These are phyloP conservation scores for Alopecurus myosuroides DNA, from an alignment of 176 grass and related monocot genomes.

Conservation along the genomic window DNA sequence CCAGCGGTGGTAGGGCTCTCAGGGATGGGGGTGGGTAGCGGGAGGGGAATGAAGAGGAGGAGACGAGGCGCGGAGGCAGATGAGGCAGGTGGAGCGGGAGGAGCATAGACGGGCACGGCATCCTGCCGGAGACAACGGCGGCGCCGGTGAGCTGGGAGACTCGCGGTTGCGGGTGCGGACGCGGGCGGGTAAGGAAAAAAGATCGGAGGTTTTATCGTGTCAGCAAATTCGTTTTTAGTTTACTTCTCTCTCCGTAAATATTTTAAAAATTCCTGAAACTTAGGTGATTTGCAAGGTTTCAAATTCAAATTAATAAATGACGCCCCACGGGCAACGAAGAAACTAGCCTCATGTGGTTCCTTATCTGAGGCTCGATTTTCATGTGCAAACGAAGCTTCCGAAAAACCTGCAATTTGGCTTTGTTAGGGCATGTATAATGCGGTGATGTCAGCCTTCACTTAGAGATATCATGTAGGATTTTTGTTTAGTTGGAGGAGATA, in stretches of 20 bases:
- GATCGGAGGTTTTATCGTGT: constrained; percentile 6
- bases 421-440: too few relatives aligned
- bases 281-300: too few relatives aligned
- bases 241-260: background rate
- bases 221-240: background rate
- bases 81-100: background rate
- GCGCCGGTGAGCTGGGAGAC: background rate
- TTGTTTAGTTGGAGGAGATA: too few relatives aligned
- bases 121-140: background rate
- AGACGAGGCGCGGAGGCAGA: background rate
- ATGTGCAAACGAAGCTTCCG: too few relatives aligned
- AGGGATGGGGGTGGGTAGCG: background rate
- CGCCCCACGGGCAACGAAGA: too few relatives aligned
- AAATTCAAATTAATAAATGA: too few relatives aligned
- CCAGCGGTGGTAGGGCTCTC: background rate
- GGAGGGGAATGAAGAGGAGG: background rate
- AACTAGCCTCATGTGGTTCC: too few relatives aligned
- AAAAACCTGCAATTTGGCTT: too few relatives aligned
- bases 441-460: too few relatives aligned
- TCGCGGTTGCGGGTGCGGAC: background rate
- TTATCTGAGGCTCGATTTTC: too few relatives aligned
- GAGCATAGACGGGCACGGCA: constrained; percentile 25
- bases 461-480: too few relatives aligned
- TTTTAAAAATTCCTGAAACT: background rate
- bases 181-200: background rate